Percentiles rank a stretch among this genome's conserved stretches.
phyloP scores from a whole-genome alignment of 208 protist genomes.

The Trypanosoma platydactyli region DNA sequence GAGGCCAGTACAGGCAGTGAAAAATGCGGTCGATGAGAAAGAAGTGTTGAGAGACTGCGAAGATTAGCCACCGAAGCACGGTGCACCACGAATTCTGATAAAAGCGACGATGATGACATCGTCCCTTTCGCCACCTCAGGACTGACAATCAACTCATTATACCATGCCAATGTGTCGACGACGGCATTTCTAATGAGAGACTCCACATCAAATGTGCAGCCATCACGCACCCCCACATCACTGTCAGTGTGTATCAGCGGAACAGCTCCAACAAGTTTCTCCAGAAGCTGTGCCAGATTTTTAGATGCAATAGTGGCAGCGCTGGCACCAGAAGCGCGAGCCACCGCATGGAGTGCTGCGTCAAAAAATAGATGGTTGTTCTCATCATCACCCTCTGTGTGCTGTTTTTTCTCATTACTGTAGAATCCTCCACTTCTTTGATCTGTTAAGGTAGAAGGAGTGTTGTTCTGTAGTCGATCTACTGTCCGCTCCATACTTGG shows the following conservation, averaged over 20 bases:
- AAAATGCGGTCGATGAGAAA: slow-evolving; percentile 18
- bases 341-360: slow-evolving; percentile 1
- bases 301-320: neutral
- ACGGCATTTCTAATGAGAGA: slow-evolving; percentile 14
- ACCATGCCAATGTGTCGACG: slow-evolving; percentile 2
- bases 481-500: neutral
- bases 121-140: neutral
- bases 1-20: slow-evolving; percentile 6
- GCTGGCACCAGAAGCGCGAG: neutral
- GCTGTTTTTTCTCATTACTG: neutral
- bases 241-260: neutral
- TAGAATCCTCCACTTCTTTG: neutral
- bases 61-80: slow-evolving; percentile 15
- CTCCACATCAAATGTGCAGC: slow-evolving; percentile 2
- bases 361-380: slow-evolving; percentile 5
- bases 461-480: neutral
- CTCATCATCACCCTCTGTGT: neutral
- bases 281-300: neutral
- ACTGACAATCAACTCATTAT: neutral
- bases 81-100: neutral
- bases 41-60: slow-evolving; percentile 4
- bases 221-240: neutral
- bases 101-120: too few relatives aligned
- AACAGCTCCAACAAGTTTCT: neutral
- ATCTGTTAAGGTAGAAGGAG: neutral